These are phyloP conservation scores for Salix purpurea DNA, from an alignment of 345 rosid genomes.

Conservation along the genomic window DNA sequence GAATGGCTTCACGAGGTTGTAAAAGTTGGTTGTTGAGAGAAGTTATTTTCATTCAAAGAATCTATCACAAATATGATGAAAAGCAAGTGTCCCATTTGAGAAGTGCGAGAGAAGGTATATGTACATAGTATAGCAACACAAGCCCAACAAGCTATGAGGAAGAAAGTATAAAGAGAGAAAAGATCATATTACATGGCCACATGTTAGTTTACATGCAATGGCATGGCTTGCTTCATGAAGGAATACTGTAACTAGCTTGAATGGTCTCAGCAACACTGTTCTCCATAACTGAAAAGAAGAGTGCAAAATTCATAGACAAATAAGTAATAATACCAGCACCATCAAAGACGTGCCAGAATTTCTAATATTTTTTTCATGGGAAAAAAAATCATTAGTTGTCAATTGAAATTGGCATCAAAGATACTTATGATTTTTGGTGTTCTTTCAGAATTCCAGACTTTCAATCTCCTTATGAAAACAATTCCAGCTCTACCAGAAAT, in stretches of 20 bases:
- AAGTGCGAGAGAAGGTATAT: background rate
- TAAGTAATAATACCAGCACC: background rate
- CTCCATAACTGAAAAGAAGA: slow-evolving; percentile 63
- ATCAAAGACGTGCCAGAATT: background rate
- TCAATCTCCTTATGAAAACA: background rate
- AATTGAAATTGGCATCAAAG: background rate
- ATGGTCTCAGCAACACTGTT: slow-evolving; percentile 79
- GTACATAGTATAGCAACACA: background rate
- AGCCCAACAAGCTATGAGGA: background rate
- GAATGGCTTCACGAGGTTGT: too few relatives aligned
- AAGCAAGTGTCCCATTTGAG: too few relatives aligned
- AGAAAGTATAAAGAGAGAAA: background rate
- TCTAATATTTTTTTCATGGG: background rate
- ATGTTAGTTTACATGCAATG: slow-evolving; percentile 85
- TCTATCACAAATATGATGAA: too few relatives aligned
- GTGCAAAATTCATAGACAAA: background rate
- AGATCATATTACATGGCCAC: slow-evolving; percentile 73
- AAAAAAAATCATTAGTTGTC: background rate
- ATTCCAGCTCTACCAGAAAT: background rate
- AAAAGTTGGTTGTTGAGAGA: too few relatives aligned
- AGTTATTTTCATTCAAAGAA: too few relatives aligned
- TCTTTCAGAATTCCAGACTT: background rate
- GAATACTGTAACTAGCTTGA: slow-evolving; percentile 91
- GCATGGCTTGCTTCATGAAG: slow-evolving; percentile 97
- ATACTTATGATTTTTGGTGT: background rate